These are phyloP conservation scores for Alternaria sp. DNA, from an alignment of 2,329 filamentous ascomycete species.

Conservation along the genomic window DNA sequence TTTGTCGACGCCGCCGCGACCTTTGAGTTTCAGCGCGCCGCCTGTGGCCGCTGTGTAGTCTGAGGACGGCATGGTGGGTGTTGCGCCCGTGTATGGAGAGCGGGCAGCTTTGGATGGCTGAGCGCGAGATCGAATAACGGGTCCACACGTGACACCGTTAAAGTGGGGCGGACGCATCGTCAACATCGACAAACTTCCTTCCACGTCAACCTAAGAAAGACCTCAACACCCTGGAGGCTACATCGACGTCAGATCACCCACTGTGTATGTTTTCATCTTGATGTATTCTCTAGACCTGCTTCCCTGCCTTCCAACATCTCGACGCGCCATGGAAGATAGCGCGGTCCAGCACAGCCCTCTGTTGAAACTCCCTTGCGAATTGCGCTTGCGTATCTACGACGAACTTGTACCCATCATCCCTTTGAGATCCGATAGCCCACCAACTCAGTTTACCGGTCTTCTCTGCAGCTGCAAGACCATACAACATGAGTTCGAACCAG, in stretches of 20 bases:
- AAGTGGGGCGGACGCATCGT: background rate
- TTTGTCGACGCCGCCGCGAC: slow-evolving; percentile 68
- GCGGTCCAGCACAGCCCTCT: background rate
- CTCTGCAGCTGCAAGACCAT: background rate
- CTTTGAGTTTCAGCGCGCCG: slow-evolving; percentile 86
- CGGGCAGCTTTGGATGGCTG: slow-evolving; percentile 2
- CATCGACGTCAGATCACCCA: background rate
- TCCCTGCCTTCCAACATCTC: background rate
- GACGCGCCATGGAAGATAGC: background rate
- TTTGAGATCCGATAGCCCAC: background rate
- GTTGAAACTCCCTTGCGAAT: background rate
- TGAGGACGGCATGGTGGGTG: slow-evolving; percentile 68
- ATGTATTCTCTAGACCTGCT: background rate
- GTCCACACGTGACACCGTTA: slow-evolving; percentile 1
- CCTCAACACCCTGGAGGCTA: background rate
- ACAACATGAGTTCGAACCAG: background rate
- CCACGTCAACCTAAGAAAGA: background rate
- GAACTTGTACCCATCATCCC: background rate
- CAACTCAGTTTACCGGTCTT: background rate
- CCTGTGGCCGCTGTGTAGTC: slow-evolving; percentile 74
- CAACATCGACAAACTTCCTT: background rate
- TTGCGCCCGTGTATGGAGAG: background rate
- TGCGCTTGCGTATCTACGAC: background rate
- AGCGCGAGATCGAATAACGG: slow-evolving; percentile 4
- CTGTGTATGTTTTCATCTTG: background rate